Evolutionary conservation across 169 alveolate genomes (phyloP).

Genomic region (Plasmodium coatneyi): DNA sequence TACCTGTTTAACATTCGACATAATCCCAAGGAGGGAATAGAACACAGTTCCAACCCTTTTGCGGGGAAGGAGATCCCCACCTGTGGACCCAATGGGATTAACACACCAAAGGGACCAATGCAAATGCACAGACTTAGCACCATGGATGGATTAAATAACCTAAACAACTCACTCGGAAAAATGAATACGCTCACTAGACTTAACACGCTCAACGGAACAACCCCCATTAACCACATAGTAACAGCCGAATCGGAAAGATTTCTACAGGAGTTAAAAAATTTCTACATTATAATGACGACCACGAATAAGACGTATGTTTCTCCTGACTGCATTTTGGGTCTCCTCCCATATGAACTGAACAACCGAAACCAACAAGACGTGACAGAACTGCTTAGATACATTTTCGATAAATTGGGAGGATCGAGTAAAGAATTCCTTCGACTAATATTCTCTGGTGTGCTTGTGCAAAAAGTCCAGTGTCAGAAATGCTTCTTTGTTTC

Average conservation of each 20-base stretch:
- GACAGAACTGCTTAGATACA: constrained; percentile 80
- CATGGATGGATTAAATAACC: background rate
- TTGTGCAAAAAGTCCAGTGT: constrained; percentile 83
- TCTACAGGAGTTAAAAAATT: constrained; percentile 35
- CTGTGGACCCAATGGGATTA: background rate
- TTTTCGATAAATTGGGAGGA: constrained; percentile 82
- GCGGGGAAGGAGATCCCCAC: background rate
- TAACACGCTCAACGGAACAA: background rate
- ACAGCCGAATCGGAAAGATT: background rate
- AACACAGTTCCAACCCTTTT: background rate
- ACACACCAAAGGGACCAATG: background rate
- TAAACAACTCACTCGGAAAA: background rate
- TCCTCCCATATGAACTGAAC: constrained; percentile 78
- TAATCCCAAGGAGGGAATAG: background rate
- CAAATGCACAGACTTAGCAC: background rate
- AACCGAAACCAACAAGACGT: constrained; percentile 86
- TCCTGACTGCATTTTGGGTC: constrained; percentile 74
- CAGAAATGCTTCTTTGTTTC: constrained; percentile 77
- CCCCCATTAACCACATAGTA: background rate
- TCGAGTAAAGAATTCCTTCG: constrained; percentile 78
- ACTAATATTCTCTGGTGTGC: constrained; percentile 85
- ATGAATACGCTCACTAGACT: background rate
- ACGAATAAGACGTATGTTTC: constrained; percentile 74
- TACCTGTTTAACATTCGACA: background rate
- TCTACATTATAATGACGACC: constrained; percentile 78